Percentiles rank a stretch among this genome's conserved stretches.
phyloP scores from a whole-genome alignment of 805 yeast species.

The Lachancea sp. region DNA sequence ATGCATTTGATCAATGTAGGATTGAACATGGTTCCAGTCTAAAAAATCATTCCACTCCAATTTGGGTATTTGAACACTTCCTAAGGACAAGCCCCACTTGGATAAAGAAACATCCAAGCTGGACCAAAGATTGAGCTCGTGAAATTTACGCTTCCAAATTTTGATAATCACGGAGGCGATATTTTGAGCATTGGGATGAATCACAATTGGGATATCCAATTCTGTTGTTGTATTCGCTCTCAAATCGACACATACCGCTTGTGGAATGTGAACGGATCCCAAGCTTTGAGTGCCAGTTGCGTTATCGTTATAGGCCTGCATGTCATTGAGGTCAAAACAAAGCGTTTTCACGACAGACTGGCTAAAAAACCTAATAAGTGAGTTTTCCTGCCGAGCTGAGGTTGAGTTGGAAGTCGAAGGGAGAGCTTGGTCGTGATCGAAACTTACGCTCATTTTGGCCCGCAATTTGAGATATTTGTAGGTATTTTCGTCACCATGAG shows the following conservation, averaged over 20 bases:
- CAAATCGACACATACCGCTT: constrained; percentile 24
- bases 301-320: constrained; percentile 21
- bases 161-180: constrained; percentile 23
- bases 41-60: constrained; percentile 22
- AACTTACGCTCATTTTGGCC: constrained; percentile 3
- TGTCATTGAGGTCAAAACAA: constrained; percentile 23
- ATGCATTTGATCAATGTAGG: constrained; percentile 13
- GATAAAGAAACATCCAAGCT: constrained; percentile 16
- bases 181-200: constrained; percentile 25
- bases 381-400: constrained; percentile 15
- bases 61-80: constrained; percentile 11
- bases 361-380: constrained; percentile 13
- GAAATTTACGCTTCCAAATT: constrained; percentile 24
- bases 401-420: background rate
- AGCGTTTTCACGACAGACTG: constrained; percentile 16
- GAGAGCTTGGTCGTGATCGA: constrained; percentile 8
- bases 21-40: constrained; percentile 12
- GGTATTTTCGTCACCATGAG: background rate
- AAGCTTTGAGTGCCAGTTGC: constrained; percentile 10
- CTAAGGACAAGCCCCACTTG: constrained; percentile 16
- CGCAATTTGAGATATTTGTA: constrained; percentile 5
- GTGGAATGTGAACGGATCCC: constrained; percentile 15
- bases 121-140: constrained; percentile 24
- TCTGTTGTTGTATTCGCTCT: constrained; percentile 16
- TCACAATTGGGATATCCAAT: constrained; percentile 18